These are phyloP conservation scores for Fusarium sp. DNA, from an alignment of 2,329 filamentous ascomycete genomes.

Conservation along the genomic window DNA sequence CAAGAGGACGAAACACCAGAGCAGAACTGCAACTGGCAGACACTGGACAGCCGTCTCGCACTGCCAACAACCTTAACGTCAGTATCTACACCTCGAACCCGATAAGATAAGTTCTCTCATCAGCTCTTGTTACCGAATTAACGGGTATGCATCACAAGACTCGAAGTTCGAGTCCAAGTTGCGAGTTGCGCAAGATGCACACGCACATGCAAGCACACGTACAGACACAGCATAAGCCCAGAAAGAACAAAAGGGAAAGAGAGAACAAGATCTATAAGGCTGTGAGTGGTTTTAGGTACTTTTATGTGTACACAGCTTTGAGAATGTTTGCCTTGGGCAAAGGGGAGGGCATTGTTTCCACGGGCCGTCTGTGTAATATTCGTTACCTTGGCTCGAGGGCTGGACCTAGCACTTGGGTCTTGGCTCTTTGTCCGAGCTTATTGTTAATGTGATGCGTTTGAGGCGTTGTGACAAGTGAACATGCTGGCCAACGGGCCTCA, in stretches of 20 bases:
- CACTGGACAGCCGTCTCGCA: constrained; percentile 17
- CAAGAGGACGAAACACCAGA: not conserved
- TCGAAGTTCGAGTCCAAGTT: constrained; percentile 38
- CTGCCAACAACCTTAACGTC: not conserved
- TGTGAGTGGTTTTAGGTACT: not conserved
- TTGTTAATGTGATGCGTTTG: not conserved
- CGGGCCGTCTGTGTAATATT: constrained; percentile 8
- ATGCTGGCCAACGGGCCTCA: not conserved
- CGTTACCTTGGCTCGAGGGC: not conserved
- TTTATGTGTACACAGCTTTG: not conserved
- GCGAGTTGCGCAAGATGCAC: constrained; percentile 33
- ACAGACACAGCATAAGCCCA: constrained; percentile 27
- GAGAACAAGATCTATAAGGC: not conserved
- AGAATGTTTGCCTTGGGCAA: constrained; percentile 5
- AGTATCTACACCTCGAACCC: not conserved
- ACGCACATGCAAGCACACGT: constrained; percentile 6
- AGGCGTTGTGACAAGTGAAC: not conserved
- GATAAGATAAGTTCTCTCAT: not conserved
- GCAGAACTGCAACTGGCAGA: not conserved
- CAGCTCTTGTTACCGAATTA: constrained; percentile 1
- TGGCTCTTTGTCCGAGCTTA: not conserved
- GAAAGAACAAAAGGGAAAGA: not conserved
- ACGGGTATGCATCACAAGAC: constrained; percentile 21
- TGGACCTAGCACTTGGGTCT: not conserved
- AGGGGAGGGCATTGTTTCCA: constrained; percentile 14